Conservation (phyloP, 2,329 filamentous ascomycete species). For the Pseudocercospora musae region DNA sequence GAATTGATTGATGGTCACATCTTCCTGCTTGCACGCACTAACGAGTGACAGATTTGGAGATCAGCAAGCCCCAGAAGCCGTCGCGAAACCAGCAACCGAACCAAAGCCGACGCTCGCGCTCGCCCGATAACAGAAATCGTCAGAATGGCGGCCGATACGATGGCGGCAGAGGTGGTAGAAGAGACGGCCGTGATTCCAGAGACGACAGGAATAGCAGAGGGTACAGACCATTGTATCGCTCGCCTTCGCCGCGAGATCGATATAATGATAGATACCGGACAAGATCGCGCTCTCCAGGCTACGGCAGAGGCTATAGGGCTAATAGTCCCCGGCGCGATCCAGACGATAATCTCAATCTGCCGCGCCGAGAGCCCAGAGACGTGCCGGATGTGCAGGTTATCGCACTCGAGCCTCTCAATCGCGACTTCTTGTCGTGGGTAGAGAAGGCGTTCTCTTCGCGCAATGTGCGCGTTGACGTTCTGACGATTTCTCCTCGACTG, state of each 20-base stretch:
- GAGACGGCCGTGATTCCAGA: slow-evolving; percentile 50
- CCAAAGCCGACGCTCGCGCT: slow-evolving; percentile 51
- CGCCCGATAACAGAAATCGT: slow-evolving; percentile 53
- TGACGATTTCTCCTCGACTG: slow-evolving; percentile 74
- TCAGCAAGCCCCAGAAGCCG: slow-evolving; percentile 74
- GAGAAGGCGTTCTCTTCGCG: slow-evolving; percentile 70
- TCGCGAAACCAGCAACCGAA: slow-evolving; percentile 32
- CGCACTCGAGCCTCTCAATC: slow-evolving; percentile 71
- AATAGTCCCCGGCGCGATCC: slow-evolving; percentile 64
- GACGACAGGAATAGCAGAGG: slow-evolving; percentile 51
- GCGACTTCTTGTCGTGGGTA: slow-evolving; percentile 79
- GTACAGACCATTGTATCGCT: slow-evolving; percentile 48
- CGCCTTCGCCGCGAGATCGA: slow-evolving; percentile 44
- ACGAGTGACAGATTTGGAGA: slow-evolving; percentile 68
- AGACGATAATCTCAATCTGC: slow-evolving; percentile 65
- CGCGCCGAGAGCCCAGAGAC: slow-evolving; percentile 67
- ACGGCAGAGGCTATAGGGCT: slow-evolving; percentile 40
- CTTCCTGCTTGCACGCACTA: slow-evolving; percentile 31
- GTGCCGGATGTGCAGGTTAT: slow-evolving; percentile 90
- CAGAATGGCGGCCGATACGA: slow-evolving; percentile 44
- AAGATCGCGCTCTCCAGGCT: slow-evolving; percentile 35
- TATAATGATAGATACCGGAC: slow-evolving; percentile 37
- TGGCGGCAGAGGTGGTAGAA: slow-evolving; percentile 27
- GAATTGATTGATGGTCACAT: neutral
- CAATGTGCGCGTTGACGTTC: slow-evolving; percentile 71